Percentiles rank a stretch among this genome's conserved stretches.
These are phyloP conservation scores for Debaryomycetaceae sp. DNA, from an alignment of 1,139 yeast species.

Conservation along the genomic window DNA sequence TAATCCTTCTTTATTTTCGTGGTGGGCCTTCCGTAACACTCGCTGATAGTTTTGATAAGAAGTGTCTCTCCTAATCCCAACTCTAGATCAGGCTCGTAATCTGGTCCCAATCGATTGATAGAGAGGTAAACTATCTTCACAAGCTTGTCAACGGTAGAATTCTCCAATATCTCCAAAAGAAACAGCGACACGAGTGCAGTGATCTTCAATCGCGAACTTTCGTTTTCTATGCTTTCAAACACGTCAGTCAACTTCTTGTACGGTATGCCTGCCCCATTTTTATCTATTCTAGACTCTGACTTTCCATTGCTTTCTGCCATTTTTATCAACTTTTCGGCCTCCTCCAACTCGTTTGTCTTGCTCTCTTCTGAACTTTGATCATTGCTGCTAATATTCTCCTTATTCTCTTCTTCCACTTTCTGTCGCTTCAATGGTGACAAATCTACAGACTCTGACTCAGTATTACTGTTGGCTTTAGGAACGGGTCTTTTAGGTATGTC, in stretches of 20 bases:
- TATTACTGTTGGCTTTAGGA: neutral
- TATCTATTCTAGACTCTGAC: conserved; percentile 1
- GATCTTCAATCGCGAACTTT: conserved; percentile 79
- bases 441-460: neutral
- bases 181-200: conserved; percentile 70
- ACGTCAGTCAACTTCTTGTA: conserved; percentile 65
- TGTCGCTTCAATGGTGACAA: neutral
- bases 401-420: neutral
- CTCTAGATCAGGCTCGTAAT: conserved; percentile 85
- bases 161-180: conserved; percentile 57
- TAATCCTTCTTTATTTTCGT: conserved; percentile 72
- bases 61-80: conserved; percentile 90
- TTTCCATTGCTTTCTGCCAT: conserved; percentile 16
- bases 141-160: conserved; percentile 54
- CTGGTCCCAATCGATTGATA: conserved; percentile 90
- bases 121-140: conserved; percentile 75
- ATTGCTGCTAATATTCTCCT: neutral
- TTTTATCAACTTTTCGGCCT: conserved; percentile 24
- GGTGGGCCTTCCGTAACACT: conserved; percentile 79
- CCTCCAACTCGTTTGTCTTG: conserved; percentile 9
- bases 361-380: conserved; percentile 1
- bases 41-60: conserved; percentile 82
- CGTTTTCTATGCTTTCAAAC: conserved; percentile 73
- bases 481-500: conserved; percentile 1
- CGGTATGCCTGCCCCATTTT: conserved; percentile 33